These are phyloP conservation scores for Myriosclerotinia duriaeana DNA, from an alignment of 2,329 filamentous ascomycete genomes.

Conservation along the genomic window DNA sequence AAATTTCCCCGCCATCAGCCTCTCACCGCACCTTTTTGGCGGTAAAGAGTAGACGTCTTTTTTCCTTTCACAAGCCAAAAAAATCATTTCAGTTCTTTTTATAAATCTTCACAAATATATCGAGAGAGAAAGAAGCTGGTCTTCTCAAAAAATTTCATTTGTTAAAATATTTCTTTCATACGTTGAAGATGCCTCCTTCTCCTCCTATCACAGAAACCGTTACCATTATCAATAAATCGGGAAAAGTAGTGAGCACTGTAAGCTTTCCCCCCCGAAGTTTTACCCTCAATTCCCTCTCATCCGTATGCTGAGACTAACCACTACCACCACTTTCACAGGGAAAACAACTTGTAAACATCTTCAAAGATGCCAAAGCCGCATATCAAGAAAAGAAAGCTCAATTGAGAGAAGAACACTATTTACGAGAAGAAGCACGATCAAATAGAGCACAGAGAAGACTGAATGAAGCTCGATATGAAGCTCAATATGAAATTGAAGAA, in stretches of 20 bases:
- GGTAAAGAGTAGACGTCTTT: constrained; percentile 10
- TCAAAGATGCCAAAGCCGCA: constrained; percentile 85
- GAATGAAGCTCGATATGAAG: constrained; percentile 46
- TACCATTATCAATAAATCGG: constrained; percentile 86
- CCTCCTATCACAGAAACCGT: constrained; percentile 65
- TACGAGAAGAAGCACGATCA: constrained; percentile 56
- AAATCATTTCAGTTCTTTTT: not conserved
- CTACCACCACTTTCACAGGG: constrained; percentile 54
- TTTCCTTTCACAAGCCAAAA: constrained; percentile 17
- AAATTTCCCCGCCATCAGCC: constrained; percentile 12
- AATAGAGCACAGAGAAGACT: constrained; percentile 50
- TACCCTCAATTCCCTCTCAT: constrained; percentile 5
- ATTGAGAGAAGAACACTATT: constrained; percentile 68
- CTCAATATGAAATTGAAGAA: constrained; percentile 44
- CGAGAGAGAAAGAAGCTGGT: constrained; percentile 11
- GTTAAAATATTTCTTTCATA: not conserved
- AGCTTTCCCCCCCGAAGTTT: constrained; percentile 40
- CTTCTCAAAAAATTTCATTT: not conserved
- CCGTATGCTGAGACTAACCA: constrained; percentile 27
- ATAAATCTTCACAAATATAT: not conserved
- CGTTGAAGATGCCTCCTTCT: constrained; percentile 22
- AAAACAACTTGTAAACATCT: constrained; percentile 85
- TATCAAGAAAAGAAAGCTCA: constrained; percentile 87
- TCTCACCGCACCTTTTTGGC: constrained; percentile 21
- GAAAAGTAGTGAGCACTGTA: constrained; percentile 87